Conservation (phyloP, 2,329 filamentous ascomycete genomes). For the Colletotrichum sp. region DNA sequence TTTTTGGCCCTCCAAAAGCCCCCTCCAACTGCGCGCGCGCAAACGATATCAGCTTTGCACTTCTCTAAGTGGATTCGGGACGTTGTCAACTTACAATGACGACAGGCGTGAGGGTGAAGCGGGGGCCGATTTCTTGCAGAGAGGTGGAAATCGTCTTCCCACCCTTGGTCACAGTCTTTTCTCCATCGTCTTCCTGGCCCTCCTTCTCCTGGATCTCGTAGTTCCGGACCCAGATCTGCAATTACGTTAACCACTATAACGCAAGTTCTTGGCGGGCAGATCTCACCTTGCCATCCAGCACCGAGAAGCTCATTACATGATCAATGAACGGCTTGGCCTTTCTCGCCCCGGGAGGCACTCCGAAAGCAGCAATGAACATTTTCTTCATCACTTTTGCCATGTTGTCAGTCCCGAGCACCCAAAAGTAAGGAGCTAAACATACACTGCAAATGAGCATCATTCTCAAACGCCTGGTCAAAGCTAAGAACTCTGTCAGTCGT, state of each 20-base stretch:
- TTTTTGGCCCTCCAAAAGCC: slow-evolving; percentile 92
- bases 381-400: slow-evolving; percentile 73
- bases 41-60: background rate
- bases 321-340: slow-evolving; percentile 97
- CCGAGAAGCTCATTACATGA: slow-evolving; percentile 90
- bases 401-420: background rate
- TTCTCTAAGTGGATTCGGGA: slow-evolving; percentile 31
- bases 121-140: slow-evolving; percentile 90
- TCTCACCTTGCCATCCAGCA: slow-evolving; percentile 79
- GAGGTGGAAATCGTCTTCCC: slow-evolving; percentile 75
- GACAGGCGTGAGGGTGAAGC: slow-evolving; percentile 84
- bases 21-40: slow-evolving; percentile 70
- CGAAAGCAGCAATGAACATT: slow-evolving; percentile 78
- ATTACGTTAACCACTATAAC: background rate
- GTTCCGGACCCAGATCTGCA: slow-evolving; percentile 72
- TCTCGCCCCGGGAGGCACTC: slow-evolving; percentile 84
- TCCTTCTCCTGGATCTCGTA: slow-evolving; percentile 75
- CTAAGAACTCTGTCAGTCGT: background rate
- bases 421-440: background rate
- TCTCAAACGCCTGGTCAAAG: slow-evolving; percentile 90
- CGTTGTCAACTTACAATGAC: background rate
- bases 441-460: slow-evolving; percentile 72
- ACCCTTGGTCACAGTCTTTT: slow-evolving; percentile 43
- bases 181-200: slow-evolving; percentile 22
- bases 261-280: background rate